Percentiles rank a stretch among this genome's conserved stretches.
These are phyloP conservation scores for Lavandula angustifolia DNA, from an alignment of 257 asterid genomes.

Conservation along the genomic window DNA sequence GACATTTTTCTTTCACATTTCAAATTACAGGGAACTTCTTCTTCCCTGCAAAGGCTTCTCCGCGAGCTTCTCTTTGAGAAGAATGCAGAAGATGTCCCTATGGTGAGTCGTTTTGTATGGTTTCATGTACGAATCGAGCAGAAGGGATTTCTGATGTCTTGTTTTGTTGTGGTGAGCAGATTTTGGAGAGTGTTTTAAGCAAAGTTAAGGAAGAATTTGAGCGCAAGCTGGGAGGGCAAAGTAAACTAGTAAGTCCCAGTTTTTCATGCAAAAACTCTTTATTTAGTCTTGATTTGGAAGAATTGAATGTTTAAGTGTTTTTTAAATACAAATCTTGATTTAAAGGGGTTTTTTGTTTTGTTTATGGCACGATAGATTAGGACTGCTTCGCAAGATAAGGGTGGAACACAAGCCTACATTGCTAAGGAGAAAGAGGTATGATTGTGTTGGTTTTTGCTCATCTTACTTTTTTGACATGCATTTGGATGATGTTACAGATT, in stretches of 20 bases:
- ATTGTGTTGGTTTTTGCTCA: constrained; percentile 16
- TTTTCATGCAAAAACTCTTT: constrained; percentile 7
- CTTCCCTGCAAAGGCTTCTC: constrained; percentile 53
- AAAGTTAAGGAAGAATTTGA: constrained; percentile 83
- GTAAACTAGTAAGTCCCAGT: constrained; percentile 48
- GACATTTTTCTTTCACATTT: constrained; percentile 23
- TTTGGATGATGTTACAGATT: no score
- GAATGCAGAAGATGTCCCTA: constrained; percentile 74
- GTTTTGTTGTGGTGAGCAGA: constrained; percentile 42
- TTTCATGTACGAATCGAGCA: no score
- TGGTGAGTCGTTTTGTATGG: constrained; percentile 51
- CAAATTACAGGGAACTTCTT: constrained; percentile 51
- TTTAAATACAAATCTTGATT: neutral
- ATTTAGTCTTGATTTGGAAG: no score
- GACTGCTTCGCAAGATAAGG: constrained; percentile 31
- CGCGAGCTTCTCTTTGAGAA: constrained; percentile 63
- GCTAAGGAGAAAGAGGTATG: constrained; percentile 42
- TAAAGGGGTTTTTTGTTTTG: neutral
- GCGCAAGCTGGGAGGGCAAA: constrained; percentile 48
- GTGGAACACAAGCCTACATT: constrained; percentile 27
- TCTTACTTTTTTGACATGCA: no score
- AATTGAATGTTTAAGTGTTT: neutral
- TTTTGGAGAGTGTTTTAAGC: constrained; percentile 71
- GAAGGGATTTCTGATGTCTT: constrained; percentile 31
- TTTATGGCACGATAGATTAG: constrained; percentile 38